phyloP scores from a whole-genome alignment of 1,284 basidiomycete species.

The Moesziomyces sp. region DNA sequence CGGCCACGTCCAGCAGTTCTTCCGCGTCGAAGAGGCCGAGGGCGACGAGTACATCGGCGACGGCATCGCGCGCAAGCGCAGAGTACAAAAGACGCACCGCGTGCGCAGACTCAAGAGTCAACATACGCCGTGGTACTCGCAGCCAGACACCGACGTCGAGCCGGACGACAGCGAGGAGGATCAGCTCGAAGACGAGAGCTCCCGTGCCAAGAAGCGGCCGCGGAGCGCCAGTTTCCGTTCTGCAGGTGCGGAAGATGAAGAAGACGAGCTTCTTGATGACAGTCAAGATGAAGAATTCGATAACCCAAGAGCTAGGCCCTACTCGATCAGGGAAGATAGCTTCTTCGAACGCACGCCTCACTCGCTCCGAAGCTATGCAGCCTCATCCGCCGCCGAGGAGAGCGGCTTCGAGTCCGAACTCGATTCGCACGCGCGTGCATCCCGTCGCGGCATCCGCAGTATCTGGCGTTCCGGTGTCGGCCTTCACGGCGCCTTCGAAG shows the following conservation, averaged over 20 bases:
- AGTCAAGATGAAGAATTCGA: constrained; percentile 6
- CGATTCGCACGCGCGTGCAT: constrained; percentile 20
- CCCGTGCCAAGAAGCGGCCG: constrained; percentile 17
- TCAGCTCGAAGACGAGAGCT: constrained; percentile 12
- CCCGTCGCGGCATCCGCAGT: constrained; percentile 23
- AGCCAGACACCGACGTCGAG: constrained; percentile 41
- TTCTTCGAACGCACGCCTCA: constrained; percentile 27
- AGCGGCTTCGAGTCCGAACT: constrained; percentile 31
- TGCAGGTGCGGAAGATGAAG: constrained; percentile 9
- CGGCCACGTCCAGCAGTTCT: constrained; percentile 51
- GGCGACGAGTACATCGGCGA: constrained; percentile 47
- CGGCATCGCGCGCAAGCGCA: constrained; percentile 33
- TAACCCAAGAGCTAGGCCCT: constrained; percentile 1
- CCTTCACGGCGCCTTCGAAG: constrained; percentile 35
- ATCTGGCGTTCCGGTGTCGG: constrained; percentile 42
- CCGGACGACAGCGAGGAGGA: constrained; percentile 40
- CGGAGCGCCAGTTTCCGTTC: constrained; percentile 14
- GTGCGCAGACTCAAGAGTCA: constrained; percentile 39
- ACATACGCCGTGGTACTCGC: constrained; percentile 35
- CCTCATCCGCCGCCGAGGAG: constrained; percentile 28
- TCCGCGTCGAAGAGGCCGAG: constrained; percentile 45
- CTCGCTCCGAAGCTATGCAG: constrained; percentile 28
- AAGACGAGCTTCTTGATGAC: constrained; percentile 4
- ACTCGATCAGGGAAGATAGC: constrained; percentile 37
- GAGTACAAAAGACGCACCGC: constrained; percentile 18